Percentiles rank a stretch among this genome's conserved stretches.
Evolutionary conservation across 148 eudicot genomes (phyloP).

Genomic region (Chenopodium album): DNA sequence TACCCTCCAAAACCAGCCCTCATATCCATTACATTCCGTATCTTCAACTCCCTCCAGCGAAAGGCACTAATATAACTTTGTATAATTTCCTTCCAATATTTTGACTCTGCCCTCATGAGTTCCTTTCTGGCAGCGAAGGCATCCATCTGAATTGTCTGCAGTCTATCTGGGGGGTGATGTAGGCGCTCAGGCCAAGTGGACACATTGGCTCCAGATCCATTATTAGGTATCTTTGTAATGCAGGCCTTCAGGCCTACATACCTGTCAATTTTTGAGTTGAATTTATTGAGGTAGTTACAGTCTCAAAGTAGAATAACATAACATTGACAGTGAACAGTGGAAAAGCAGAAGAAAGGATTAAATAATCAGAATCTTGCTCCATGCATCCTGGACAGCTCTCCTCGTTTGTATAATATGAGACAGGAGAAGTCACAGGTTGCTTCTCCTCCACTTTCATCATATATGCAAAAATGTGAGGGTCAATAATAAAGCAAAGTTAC

Average conservation of each 20-base stretch:
- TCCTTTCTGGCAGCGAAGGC: conserved; percentile 67
- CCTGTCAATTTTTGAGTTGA: conserved; percentile 37
- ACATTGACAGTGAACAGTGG: neutral
- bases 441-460: too few relatives aligned
- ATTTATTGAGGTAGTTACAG: neutral
- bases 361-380: neutral
- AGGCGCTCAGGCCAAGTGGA: conserved; percentile 73
- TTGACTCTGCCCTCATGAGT: conserved; percentile 62
- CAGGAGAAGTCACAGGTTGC: too few relatives aligned
- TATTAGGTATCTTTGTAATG: conserved; percentile 57
- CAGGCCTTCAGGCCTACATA: conserved; percentile 54
- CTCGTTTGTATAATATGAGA: too few relatives aligned
- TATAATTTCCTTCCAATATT: conserved; percentile 59
- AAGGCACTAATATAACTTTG: conserved; percentile 45
- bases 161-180: conserved; percentile 59
- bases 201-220: conserved; percentile 58
- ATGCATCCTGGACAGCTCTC: too few relatives aligned
- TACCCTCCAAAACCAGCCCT: conserved; percentile 85
- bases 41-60: conserved; percentile 41
- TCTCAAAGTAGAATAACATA: neutral
- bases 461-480: too few relatives aligned
- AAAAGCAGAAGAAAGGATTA: neutral
- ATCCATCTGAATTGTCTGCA: conserved; percentile 64
- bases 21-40: conserved; percentile 79
- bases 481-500: conserved; percentile 28